A percentile compares a stretch with the other conserved stretches of the same genome.
Conservation (phyloP, 352 stramenopile species). For the Phytophthora tentaculata region DNA sequence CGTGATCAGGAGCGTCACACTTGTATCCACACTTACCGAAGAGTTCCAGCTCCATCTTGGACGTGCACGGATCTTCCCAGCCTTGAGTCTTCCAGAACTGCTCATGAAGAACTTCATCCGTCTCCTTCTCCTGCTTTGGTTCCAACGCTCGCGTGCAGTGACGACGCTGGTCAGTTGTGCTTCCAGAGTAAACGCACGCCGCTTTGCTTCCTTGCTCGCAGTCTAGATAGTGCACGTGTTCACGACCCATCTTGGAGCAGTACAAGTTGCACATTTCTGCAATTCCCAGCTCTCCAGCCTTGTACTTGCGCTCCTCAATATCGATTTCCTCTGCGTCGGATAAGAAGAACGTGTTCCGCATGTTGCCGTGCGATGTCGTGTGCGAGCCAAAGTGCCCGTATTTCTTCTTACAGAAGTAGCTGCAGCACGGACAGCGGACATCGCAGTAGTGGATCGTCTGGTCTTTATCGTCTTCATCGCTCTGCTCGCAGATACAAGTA, state of each 20-base stretch:
- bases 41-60: conserved; percentile 53
- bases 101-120: conserved; percentile 79
- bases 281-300: conserved; percentile 61
- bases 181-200: conserved; percentile 62
- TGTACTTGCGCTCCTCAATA: conserved; percentile 77
- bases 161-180: conserved; percentile 59
- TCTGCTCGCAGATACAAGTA: conserved; percentile 44
- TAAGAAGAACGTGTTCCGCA: conserved; percentile 79
- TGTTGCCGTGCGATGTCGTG: conserved; percentile 80
- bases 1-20: conserved; percentile 73
- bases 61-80: conserved; percentile 78
- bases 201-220: conserved; percentile 50
- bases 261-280: conserved; percentile 87
- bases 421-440: conserved; percentile 71
- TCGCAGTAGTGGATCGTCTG: conserved; percentile 70
- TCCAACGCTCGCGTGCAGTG: conserved; percentile 67
- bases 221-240: conserved; percentile 77
- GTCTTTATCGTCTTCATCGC: conserved; percentile 14
- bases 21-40: conserved; percentile 81
- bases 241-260: conserved; percentile 80
- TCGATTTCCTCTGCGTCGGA: conserved; percentile 67
- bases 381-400: conserved; percentile 59
- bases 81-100: conserved; percentile 63
- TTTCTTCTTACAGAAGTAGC: conserved; percentile 78
- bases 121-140: conserved; percentile 54